phyloP scores from a whole-genome alignment of 2,329 filamentous ascomycete genomes.

The Pseudocercospora eumusae region DNA sequence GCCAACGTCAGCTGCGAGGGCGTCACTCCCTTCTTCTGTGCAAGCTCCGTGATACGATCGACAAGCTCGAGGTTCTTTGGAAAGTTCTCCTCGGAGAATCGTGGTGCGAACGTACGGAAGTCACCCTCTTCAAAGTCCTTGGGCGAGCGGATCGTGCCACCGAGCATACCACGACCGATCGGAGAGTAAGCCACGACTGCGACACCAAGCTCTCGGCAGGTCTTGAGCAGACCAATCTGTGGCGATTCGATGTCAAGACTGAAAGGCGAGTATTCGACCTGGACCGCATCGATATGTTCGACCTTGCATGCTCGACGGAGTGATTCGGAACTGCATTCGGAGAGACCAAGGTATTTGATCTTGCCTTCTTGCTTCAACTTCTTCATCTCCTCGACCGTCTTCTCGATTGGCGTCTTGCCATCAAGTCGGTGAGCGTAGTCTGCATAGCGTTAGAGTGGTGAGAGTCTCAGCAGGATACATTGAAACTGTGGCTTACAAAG shows the following conservation, averaged over 20 bases:
- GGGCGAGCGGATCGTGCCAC: constrained; percentile 51
- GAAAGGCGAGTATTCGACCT: constrained; percentile 56
- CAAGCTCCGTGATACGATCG: constrained; percentile 53
- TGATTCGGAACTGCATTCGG: constrained; percentile 53
- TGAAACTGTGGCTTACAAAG: constrained; percentile 36
- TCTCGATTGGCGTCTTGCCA: constrained; percentile 48
- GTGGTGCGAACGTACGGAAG: constrained; percentile 50
- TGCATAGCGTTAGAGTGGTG: background rate
- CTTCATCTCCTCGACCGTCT: constrained; percentile 54
- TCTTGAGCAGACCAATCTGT: constrained; percentile 53
- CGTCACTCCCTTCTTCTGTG: constrained; percentile 57
- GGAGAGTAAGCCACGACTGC: constrained; percentile 61
- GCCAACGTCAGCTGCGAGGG: constrained; percentile 62
- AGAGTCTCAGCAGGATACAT: too few relatives aligned
- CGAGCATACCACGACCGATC: constrained; percentile 61
- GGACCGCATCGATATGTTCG: constrained; percentile 54
- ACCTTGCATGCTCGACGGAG: constrained; percentile 55
- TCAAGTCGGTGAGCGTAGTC: constrained; percentile 48
- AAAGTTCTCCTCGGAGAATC: constrained; percentile 57
- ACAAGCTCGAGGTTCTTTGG: constrained; percentile 59
- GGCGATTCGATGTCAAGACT: constrained; percentile 60
- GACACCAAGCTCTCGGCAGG: constrained; percentile 61
- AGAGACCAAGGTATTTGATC: constrained; percentile 59
- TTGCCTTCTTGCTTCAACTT: constrained; percentile 56
- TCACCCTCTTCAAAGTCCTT: constrained; percentile 54